These are phyloP conservation scores for Fusarium oligoseptatum DNA, from an alignment of 2,329 filamentous ascomycete genomes.

Conservation along the genomic window DNA sequence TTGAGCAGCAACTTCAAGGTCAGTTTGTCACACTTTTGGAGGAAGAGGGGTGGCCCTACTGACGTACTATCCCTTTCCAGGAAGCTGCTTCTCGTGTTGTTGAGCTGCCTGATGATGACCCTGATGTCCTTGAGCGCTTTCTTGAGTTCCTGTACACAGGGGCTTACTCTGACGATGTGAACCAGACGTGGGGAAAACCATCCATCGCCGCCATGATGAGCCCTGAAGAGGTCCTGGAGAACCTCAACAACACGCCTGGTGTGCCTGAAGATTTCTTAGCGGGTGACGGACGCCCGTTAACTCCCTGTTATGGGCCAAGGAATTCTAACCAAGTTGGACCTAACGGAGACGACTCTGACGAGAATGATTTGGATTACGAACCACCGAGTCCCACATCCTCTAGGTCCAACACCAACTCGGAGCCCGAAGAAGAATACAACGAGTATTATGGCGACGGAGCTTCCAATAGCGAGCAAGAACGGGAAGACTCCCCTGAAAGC, in stretches of 20 bases:
- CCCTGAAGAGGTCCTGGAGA: constrained; percentile 11
- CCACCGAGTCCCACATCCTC: neutral
- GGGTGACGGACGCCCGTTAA: neutral
- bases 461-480: neutral
- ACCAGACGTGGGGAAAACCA: neutral
- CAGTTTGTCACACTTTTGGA: neutral
- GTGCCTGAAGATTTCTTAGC: neutral
- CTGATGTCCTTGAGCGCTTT: constrained; percentile 42
- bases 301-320: neutral
- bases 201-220: neutral
- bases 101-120: constrained; percentile 49
- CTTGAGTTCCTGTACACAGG: constrained; percentile 50
- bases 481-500: neutral
- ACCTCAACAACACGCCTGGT: constrained; percentile 7
- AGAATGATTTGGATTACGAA: neutral
- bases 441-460: constrained; percentile 2
- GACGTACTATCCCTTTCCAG: constrained; percentile 12
- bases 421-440: constrained; percentile 29
- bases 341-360: neutral
- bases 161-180: constrained; percentile 26
- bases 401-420: neutral
- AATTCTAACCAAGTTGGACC: neutral
- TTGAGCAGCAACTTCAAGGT: constrained; percentile 49
- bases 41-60: neutral
- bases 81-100: constrained; percentile 33